Conservation (phyloP, 1,139 yeast genomes). For the Lodderomyces parapsilosis region DNA sequence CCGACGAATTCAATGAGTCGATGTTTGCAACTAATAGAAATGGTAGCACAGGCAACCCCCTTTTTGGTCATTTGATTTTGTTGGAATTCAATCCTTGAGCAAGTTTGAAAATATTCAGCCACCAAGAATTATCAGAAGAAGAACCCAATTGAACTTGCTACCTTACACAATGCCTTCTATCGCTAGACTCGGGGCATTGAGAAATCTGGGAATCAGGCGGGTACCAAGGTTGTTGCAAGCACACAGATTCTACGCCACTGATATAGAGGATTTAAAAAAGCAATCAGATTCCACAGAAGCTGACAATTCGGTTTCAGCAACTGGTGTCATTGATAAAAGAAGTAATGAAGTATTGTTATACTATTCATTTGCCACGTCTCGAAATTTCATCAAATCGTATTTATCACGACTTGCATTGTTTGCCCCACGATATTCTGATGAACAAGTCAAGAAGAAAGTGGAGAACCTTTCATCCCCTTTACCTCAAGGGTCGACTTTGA, state of each 20-base stretch:
- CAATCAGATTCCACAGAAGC: slow-evolving; percentile 33
- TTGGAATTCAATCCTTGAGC: background rate
- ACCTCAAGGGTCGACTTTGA: slow-evolving; percentile 28
- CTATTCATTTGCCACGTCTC: slow-evolving; percentile 29
- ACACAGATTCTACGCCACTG: slow-evolving; percentile 22
- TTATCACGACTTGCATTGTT: slow-evolving; percentile 17
- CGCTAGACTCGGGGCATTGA: background rate
- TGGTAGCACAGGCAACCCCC: background rate
- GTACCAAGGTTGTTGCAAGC: background rate
- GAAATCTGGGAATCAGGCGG: background rate
- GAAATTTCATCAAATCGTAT: slow-evolving; percentile 21
- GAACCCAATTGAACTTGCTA: background rate
- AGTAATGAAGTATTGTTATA: slow-evolving; percentile 35
- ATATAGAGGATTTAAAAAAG: slow-evolving; percentile 31
- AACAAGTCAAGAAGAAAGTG: slow-evolving; percentile 23
- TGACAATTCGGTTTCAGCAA: slow-evolving; percentile 38
- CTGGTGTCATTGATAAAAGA: slow-evolving; percentile 43
- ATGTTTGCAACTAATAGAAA: background rate
- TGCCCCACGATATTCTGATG: slow-evolving; percentile 17
- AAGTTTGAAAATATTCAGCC: background rate
- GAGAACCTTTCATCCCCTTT: slow-evolving; percentile 28
- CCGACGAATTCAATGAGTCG: too few species aligned
- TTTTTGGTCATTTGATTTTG: background rate
- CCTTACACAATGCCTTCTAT: background rate
- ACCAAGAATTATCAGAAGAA: background rate